Base-by-base conservation (phyloP, 2,329 filamentous ascomycete species). In the Macrophomina phaseolina region DNA sequence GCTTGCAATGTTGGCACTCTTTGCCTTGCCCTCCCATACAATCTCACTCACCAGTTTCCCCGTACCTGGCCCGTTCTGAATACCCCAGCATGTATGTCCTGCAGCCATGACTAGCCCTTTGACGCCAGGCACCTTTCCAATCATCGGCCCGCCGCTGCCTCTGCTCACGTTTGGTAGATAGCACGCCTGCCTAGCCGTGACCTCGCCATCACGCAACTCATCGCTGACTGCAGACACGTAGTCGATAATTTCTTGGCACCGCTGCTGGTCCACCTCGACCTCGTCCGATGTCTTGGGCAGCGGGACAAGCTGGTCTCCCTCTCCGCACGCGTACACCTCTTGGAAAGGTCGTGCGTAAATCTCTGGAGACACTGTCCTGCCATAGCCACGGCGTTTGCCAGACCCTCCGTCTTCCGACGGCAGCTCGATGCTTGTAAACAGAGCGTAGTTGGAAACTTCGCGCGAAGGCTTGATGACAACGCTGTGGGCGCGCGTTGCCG, bases 61-160 rank as follows among this genome's bases (percentile, higher is more conserved):
- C 42, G 94, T 98, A 1, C 86, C 95, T 1, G 94, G 94, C 0
- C 89, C 93, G 80, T 99, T 98, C 81, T 98, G 94, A 28, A 99
- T 97, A 0, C 95, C 95, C 95, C 95, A 99, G 81, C 94, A 98
- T 1, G 93, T 97, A 82, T 99, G 95, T 0, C 95, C 95, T 0
- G 92, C 86, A 0, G 95, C 95, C 68, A 98, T 83, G 77, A 91
- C 90, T 51, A 98, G 74, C 0, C 94, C 93, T 6, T 88, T 86
- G 0, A 90, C 87, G 1, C 86, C 85, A 5, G 56, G 58, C 7
- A 93, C 94, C 64, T 85, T 82, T 0, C 95, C 95, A 30, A 98
- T 86, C 60, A 98, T 78, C 5, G 95, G 94, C 0, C 87, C 89
- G n/a, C 89, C 79, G n/a, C 89, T 79, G 28, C 78, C 80, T 2